Conservation (phyloP, 805 yeast genomes). For the Wickerhamomyces mucosus region DNA sequence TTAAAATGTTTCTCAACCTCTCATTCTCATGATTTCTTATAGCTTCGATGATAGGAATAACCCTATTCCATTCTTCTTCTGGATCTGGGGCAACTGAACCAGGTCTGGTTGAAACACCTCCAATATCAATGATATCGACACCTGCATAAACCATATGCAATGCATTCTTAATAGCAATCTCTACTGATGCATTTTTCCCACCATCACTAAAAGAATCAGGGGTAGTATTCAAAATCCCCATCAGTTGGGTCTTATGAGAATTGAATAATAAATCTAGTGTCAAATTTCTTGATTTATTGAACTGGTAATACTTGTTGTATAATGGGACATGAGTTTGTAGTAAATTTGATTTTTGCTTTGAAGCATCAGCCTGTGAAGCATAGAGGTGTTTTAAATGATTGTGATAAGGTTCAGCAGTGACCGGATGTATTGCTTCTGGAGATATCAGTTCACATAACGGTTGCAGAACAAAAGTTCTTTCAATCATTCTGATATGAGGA, state of each 20-base stretch:
- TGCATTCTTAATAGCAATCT: slow-evolving; percentile 36
- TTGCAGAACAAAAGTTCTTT: slow-evolving; percentile 79
- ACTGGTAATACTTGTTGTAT: slow-evolving; percentile 14
- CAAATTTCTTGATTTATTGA: slow-evolving; percentile 18
- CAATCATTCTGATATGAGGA: slow-evolving; percentile 86
- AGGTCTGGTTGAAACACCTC: slow-evolving; percentile 93
- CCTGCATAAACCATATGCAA: slow-evolving; percentile 43
- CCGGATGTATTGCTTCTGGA: slow-evolving; percentile 65
- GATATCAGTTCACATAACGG: slow-evolving; percentile 80
- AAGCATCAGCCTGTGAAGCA: slow-evolving; percentile 19
- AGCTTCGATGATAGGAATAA: slow-evolving; percentile 58
- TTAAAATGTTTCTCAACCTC: slow-evolving; percentile 32
- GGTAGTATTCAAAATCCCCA: slow-evolving; percentile 86
- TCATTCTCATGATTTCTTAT: slow-evolving; percentile 37
- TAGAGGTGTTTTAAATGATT: slow-evolving; percentile 54
- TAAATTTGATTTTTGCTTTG: slow-evolving; percentile 40
- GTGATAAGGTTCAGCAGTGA: slow-evolving; percentile 74
- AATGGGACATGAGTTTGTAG: slow-evolving; percentile 45
- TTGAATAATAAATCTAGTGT: slow-evolving; percentile 37
- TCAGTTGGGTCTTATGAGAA: slow-evolving; percentile 48
- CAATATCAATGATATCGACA: slow-evolving; percentile 79
- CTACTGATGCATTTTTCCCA: slow-evolving; percentile 34
- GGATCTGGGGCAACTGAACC: slow-evolving; percentile 53
- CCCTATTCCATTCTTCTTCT: slow-evolving; percentile 62
- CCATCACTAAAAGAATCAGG: slow-evolving; percentile 97